Conservation (phyloP, 495 filamentous ascomycete genomes). For the Cudoniella acicularis region DNA sequence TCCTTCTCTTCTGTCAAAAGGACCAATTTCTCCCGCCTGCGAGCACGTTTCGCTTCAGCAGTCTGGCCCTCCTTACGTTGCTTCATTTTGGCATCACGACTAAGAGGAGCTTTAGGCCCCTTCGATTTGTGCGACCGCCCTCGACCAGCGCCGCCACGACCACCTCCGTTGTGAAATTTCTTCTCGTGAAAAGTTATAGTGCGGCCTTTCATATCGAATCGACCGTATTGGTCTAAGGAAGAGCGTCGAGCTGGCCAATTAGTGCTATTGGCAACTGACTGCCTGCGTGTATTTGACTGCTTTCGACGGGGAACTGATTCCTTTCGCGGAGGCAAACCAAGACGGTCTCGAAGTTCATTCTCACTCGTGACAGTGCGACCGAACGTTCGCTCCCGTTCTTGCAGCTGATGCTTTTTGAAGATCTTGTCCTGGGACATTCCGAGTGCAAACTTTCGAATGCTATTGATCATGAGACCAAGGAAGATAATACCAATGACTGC, state of each 20-base stretch:
- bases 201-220: slow-evolving; percentile 32
- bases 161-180: slow-evolving; percentile 12
- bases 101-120: slow-evolving; percentile 1
- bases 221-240: slow-evolving; percentile 34
- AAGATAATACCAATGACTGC: slow-evolving; percentile 72
- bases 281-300: slow-evolving; percentile 15
- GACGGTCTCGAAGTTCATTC: slow-evolving; percentile 36
- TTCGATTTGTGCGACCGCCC: slow-evolving; percentile 1
- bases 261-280: too few species aligned
- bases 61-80: slow-evolving; percentile 54
- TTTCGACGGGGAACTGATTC: slow-evolving; percentile 8
- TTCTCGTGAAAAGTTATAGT: slow-evolving; percentile 34
- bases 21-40: slow-evolving; percentile 47
- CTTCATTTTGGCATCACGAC: slow-evolving; percentile 34
- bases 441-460: slow-evolving; percentile 59
- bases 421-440: slow-evolving; percentile 66
- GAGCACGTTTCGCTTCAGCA: slow-evolving; percentile 47
- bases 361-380: slow-evolving; percentile 48
- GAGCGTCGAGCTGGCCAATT: slow-evolving; percentile 9
- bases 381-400: slow-evolving; percentile 53
- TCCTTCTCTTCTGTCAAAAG: slow-evolving; percentile 55
- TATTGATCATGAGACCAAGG: slow-evolving; percentile 70
- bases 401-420: slow-evolving; percentile 58
- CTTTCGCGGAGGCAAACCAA: slow-evolving; percentile 34
- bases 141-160: slow-evolving; percentile 21